Evolutionary conservation across 805 yeast genomes (phyloP), one percentile per base, ranked within the genome.

Genomic region (Pichia cephalocereana): DNA sequence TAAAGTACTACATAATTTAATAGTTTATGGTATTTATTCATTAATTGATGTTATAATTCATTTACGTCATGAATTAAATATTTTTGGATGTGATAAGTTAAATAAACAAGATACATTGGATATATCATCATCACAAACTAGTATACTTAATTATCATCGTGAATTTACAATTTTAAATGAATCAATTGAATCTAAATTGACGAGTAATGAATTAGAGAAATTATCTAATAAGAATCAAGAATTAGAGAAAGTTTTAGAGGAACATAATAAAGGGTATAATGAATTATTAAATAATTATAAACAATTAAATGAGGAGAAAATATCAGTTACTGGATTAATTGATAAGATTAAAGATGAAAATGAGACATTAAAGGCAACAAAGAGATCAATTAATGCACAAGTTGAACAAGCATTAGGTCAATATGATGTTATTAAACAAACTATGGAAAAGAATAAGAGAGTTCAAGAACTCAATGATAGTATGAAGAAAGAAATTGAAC

Each of bases 231-330:
- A 39, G 19, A 48, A 48, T 40, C 17, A 48, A 19, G 45, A 48
- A 12, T 31, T 48, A 14, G 27, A 48, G 7, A n/a, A 38, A 23
- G 28, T n/a, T 2, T 28, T 44, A 5, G 23, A 41, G 17, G 39
- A 36, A 12, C 58, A 57, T 46, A 55, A 45, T 11, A 37, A 31
- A 2, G 53, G 46, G 31, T 64, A 64, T 45, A 57, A 54, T 12
- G 65, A 65, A 30, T 52, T 65, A n/a, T 49, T 61, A 19, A 57
- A 58, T 43, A 65, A 62, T 46, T 63, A 63, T 48, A 60, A 63
- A 43, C 68, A 65, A 49, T 44, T 64, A 44, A 64, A 62, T 47
- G 68, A 63, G 46, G 69, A 66, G 40, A 57, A 57, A 38, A 57
- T 59, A 50, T 59, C 59, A 46, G 58, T 61, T 46, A 60, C 58